These are phyloP conservation scores for Euphorbia lathyris DNA, from an alignment of 345 rosid genomes.

Conservation along the genomic window DNA sequence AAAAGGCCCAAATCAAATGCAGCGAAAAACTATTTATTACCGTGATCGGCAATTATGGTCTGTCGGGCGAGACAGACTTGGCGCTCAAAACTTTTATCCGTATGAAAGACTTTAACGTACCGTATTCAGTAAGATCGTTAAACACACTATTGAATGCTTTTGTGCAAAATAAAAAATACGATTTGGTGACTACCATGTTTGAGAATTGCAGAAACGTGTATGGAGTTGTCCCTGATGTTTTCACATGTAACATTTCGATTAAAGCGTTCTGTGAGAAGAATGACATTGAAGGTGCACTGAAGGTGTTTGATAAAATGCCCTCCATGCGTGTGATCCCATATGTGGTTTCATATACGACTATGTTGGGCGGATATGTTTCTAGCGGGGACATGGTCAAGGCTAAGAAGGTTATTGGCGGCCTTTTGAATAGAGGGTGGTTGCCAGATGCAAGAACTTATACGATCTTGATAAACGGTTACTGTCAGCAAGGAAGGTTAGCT, in stretches of 20 bases:
- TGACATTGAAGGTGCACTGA: slow-evolving; percentile 54
- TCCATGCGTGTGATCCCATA: slow-evolving; percentile 73
- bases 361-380: slow-evolving; percentile 64
- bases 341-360: slow-evolving; percentile 68
- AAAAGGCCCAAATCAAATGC: slow-evolving; percentile 47
- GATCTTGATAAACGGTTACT: slow-evolving; percentile 73
- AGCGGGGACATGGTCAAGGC: slow-evolving; percentile 69
- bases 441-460: slow-evolving; percentile 80
- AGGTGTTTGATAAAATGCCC: slow-evolving; percentile 83
- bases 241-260: slow-evolving; percentile 64
- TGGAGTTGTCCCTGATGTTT: slow-evolving; percentile 65
- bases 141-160: slow-evolving; percentile 78
- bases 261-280: slow-evolving; percentile 63
- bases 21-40: slow-evolving; percentile 67
- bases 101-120: slow-evolving; percentile 52
- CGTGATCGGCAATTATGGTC: slow-evolving; percentile 72
- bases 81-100: slow-evolving; percentile 58
- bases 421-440: slow-evolving; percentile 75
- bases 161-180: slow-evolving; percentile 63
- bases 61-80: slow-evolving; percentile 53
- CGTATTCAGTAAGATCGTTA: slow-evolving; percentile 64
- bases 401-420: slow-evolving; percentile 51
- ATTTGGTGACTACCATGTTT: slow-evolving; percentile 51
- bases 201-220: slow-evolving; percentile 47
- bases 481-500: slow-evolving; percentile 55